Conservation (phyloP, 768 basidiomycete genomes). For the Leccinellum rugosiceps region DNA sequence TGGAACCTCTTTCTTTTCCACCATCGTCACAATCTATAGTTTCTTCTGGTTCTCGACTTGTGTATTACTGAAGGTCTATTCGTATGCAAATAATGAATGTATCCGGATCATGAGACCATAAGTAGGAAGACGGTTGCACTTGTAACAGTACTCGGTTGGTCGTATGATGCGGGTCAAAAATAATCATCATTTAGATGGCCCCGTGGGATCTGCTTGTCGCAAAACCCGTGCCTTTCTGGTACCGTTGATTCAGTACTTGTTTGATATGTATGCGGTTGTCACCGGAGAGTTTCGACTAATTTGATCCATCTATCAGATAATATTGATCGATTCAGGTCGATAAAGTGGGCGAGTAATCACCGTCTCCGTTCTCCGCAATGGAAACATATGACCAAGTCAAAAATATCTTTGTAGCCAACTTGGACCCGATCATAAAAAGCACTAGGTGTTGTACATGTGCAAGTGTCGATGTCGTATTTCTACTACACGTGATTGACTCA, state of each 20-base stretch:
- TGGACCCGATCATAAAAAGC: neutral
- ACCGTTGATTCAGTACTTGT: neutral
- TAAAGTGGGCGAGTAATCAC: neutral
- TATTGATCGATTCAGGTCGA: neutral
- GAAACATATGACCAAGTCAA: neutral
- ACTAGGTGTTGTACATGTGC: too few relatives aligned
- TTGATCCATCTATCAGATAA: neutral
- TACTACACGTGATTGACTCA: neutral
- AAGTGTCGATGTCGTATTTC: neutral
- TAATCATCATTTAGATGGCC: neutral
- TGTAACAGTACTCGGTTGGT: too few relatives aligned
- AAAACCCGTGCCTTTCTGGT: neutral
- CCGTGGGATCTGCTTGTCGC: neutral
- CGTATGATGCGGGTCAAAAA: neutral
- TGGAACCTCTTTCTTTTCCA: neutral
- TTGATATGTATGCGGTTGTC: neutral
- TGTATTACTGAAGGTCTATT: neutral
- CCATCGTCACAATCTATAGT: constrained; percentile 5
- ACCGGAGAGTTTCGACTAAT: neutral
- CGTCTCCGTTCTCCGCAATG: neutral
- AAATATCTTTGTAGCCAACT: neutral
- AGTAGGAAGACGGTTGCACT: too few relatives aligned
- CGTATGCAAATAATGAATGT: neutral
- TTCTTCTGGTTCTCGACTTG: neutral
- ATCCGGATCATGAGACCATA: neutral